A percentile compares a stretch with the other conserved stretches of the same genome.
phyloP scores from a whole-genome alignment of 192 early-diverging fungal species.

The Thamnidium elegans region DNA sequence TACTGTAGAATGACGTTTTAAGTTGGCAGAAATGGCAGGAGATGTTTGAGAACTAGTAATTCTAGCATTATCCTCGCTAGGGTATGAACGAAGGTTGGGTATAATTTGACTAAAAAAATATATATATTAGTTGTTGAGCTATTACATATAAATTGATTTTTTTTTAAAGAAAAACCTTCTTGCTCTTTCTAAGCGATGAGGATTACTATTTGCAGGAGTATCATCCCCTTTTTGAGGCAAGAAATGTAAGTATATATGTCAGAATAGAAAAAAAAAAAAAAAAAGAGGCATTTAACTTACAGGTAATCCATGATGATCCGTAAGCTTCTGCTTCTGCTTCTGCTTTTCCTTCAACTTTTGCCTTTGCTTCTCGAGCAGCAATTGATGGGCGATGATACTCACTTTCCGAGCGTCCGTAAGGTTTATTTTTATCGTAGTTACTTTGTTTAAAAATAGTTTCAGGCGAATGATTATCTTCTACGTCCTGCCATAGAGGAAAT shows the following conservation, averaged over 20 bases:
- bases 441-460: background rate
- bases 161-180: background rate
- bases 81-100: constrained; percentile 15
- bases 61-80: background rate
- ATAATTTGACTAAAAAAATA: constrained; percentile 16
- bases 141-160: background rate
- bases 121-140: background rate
- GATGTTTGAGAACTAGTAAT: background rate
- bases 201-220: background rate
- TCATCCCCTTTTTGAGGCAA: background rate
- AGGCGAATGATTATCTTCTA: background rate
- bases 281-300: too few species aligned
- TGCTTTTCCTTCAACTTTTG: too few species aligned
- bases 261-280: background rate
- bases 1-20: background rate
- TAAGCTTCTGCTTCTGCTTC: background rate
- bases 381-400: too few species aligned
- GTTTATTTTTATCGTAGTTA: too few species aligned
- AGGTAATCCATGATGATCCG: background rate
- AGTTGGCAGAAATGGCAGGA: too few species aligned
- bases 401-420: background rate
- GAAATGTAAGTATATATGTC: background rate
- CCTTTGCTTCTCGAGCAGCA: too few species aligned
- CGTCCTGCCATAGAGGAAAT: constrained; percentile 32
- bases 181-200: background rate